phyloP scores from a whole-genome alignment of 169 alveolate genomes.

The Toxoplasma gondii region DNA sequence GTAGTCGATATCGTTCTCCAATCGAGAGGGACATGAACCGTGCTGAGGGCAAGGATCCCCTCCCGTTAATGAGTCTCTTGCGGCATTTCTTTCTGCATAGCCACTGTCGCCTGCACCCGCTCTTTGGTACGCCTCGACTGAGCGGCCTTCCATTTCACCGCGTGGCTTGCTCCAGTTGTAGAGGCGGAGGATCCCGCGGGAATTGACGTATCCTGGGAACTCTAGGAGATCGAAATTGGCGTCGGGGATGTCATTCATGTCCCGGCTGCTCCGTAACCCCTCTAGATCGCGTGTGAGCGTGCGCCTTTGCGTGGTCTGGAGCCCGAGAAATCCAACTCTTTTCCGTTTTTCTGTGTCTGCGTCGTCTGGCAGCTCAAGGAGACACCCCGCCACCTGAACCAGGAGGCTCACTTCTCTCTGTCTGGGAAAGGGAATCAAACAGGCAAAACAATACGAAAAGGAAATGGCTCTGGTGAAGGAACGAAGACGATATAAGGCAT shows the following conservation, averaged over 20 bases:
- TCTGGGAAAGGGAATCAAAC: neutral
- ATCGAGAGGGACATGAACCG: neutral
- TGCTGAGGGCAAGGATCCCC: too few relatives aligned
- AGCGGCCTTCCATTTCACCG: conserved; percentile 29
- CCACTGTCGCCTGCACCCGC: conserved; percentile 21
- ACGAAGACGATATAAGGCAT: too few relatives aligned
- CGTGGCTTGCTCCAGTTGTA: conserved; percentile 57
- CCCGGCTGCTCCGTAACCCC: conserved; percentile 53
- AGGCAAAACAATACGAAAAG: neutral
- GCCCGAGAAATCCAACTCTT: neutral
- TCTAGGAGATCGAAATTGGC: conserved; percentile 53
- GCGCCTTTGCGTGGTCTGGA: neutral
- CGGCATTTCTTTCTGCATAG: neutral
- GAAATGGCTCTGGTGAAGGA: neutral
- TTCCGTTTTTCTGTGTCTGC: neutral
- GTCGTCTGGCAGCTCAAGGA: conserved; percentile 41
- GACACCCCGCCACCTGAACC: conserved; percentile 59
- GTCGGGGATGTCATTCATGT: conserved; percentile 52
- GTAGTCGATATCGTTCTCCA: neutral
- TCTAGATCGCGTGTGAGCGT: conserved; percentile 42
- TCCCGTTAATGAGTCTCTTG: neutral
- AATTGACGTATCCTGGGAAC: conserved; percentile 62
- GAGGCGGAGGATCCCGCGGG: conserved; percentile 53
- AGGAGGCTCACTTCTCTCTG: conserved; percentile 44
- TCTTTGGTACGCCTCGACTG: conserved; percentile 11